Percentiles rank a stretch among this genome's conserved stretches.
Evolutionary conservation across 371 early-diverging fungal species (phyloP).

Genomic region (Mucor velutinosus): DNA sequence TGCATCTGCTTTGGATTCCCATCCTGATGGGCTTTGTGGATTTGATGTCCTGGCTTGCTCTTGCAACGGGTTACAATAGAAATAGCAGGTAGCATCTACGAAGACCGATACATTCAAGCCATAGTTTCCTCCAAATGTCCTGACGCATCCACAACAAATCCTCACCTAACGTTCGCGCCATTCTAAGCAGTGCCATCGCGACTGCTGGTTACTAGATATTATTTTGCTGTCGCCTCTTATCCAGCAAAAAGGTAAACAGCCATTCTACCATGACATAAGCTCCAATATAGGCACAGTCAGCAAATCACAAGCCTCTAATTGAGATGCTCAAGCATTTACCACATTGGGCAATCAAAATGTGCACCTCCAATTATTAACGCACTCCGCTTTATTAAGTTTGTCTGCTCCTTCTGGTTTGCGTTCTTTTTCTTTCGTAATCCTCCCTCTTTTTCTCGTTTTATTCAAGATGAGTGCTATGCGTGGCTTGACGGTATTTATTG

Average conservation of each 20-base stretch:
- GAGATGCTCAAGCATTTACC: neutral
- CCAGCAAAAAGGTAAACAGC: too few relatives aligned
- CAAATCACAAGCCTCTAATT: neutral
- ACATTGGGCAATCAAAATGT: neutral
- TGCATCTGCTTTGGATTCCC: neutral
- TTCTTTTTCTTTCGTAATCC: neutral
- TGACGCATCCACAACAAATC: neutral
- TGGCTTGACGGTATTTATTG: constrained; percentile 31
- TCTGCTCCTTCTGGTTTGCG: neutral
- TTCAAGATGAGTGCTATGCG: constrained; percentile 30
- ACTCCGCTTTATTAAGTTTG: neutral
- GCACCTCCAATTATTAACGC: neutral
- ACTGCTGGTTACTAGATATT: neutral
- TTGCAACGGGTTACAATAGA: neutral
- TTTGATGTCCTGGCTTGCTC: neutral
- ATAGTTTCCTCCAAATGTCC: neutral
- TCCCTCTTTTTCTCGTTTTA: neutral
- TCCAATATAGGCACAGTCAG: neutral
- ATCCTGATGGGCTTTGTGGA: neutral
- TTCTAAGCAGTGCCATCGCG: too few relatives aligned
- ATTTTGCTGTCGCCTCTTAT: neutral
- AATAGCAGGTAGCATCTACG: neutral
- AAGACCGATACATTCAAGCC: neutral
- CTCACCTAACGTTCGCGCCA: neutral
- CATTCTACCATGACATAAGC: too few relatives aligned